Evolutionary conservation across 2,329 filamentous ascomycete genomes (phyloP).

Genomic region (Aspergillus melleus): DNA sequence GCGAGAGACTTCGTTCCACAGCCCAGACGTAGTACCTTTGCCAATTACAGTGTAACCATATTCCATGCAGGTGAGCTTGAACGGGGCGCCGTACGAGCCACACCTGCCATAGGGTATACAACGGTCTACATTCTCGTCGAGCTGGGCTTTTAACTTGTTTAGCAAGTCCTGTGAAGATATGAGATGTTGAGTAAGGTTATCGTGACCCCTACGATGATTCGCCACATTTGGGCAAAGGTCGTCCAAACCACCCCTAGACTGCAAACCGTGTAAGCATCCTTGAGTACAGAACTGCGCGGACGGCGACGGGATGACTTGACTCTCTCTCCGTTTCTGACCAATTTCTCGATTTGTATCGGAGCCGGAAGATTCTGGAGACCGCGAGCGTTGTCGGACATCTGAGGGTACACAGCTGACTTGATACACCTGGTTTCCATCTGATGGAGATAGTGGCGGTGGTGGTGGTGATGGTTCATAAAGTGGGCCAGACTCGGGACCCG

Average conservation of each 20-base stretch:
- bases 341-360: slow-evolving; percentile 15
- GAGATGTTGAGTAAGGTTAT: slow-evolving; percentile 12
- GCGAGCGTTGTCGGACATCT: neutral
- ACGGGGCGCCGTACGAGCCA: slow-evolving; percentile 28
- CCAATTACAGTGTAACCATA: too few relatives aligned
- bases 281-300: slow-evolving; percentile 30
- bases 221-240: slow-evolving; percentile 26
- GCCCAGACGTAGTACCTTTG: too few relatives aligned
- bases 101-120: slow-evolving; percentile 24
- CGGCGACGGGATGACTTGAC: slow-evolving; percentile 25
- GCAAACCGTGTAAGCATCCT: slow-evolving; percentile 28
- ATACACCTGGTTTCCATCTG: slow-evolving; percentile 15
- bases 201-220: slow-evolving; percentile 11
- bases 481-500: slow-evolving; percentile 17
- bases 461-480: slow-evolving; percentile 23
- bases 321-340: slow-evolving; percentile 24
- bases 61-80: slow-evolving; percentile 23
- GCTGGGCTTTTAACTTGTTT: slow-evolving; percentile 22
- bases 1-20: too few relatives aligned
- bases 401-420: slow-evolving; percentile 12
- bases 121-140: slow-evolving; percentile 28
- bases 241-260: slow-evolving; percentile 21
- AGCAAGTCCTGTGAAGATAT: slow-evolving; percentile 20
- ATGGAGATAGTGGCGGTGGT: slow-evolving; percentile 9
- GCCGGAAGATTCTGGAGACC: slow-evolving; percentile 12